Base-by-base conservation (phyloP, 495 filamentous ascomycete genomes). In the Bathelium albidoporum region DNA sequence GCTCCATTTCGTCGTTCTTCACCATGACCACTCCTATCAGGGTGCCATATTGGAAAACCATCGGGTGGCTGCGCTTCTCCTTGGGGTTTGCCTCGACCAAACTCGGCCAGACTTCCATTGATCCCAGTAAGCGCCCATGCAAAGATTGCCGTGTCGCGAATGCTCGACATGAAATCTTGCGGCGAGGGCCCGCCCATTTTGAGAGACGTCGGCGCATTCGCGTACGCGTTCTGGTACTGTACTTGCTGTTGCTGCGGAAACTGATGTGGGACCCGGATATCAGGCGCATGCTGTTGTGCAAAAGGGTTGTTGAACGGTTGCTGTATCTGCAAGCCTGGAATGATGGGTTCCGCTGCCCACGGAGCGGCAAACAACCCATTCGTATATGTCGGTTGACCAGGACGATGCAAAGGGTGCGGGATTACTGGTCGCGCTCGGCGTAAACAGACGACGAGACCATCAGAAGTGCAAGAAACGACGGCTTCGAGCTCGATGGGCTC, bases 381-480 rank as follows among this genome's bases (percentile, higher is more conserved):
- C 61, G 82, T 74, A 68, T 82, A 80, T 2, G 74, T 67, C 59
- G 82, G 74, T 63, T 69, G 74, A 39, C 78, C 74, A 2, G 78
- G 73, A 45, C 73, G 73, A 22, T 76, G 71, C 32, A 79, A 73
- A 24, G 78, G 78, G 32, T 78, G 76, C 18, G 88, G 87, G 44
- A 90, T 84, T 2, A 84, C 78, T 20, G 90, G 86, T 29, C 88
- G 80, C 31, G 90, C 89, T 58, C 82, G 84, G 44, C 90, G 87
- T 12, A 95, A 78, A 32, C 93, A 86, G 20, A 95, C 90, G 10
- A 95, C 90, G 14, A 95, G 77, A 12, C 90, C 90, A 72, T 95
- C 91, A 1, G 91, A 95, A 1, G 90, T 91, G 72, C 90, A 95
- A 5, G 90, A 95, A 41, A 95, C 85, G 22, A 95, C 90, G 14